Evolutionary conservation across 495 filamentous ascomycete genomes (phyloP).

Genomic region (Xylaria curta): DNA sequence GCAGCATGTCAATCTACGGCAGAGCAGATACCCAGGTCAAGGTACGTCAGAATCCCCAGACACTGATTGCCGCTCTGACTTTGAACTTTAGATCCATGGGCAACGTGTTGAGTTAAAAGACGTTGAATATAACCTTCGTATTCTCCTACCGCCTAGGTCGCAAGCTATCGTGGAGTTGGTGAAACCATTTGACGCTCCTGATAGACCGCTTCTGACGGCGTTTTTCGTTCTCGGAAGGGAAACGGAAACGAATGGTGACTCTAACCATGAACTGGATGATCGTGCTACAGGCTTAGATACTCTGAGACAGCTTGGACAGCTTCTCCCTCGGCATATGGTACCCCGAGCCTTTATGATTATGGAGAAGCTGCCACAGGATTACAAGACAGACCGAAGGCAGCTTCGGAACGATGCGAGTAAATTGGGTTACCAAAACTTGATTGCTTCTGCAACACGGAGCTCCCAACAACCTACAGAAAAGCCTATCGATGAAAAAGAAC

Average conservation of each 20-base stretch:
- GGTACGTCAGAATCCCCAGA: not conserved
- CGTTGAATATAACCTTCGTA: constrained; percentile 8
- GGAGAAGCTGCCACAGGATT: constrained; percentile 6
- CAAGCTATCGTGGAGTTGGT: constrained; percentile 2
- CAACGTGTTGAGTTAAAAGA: constrained; percentile 2
- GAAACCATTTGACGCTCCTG: not conserved
- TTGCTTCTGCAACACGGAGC: not conserved
- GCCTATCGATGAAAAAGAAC: not conserved
- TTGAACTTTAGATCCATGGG: not conserved
- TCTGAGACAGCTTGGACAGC: not conserved
- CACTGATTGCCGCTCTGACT: not conserved
- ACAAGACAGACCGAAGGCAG: not conserved
- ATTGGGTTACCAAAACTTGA: not conserved
- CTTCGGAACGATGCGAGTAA: not conserved
- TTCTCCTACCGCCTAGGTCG: not conserved
- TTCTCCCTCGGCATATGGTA: constrained; percentile 3
- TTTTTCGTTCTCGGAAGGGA: not conserved
- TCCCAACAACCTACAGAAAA: not conserved
- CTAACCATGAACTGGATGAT: not conserved
- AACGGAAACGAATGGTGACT: constrained; percentile 1
- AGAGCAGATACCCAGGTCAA: constrained; percentile 1
- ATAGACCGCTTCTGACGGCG: not conserved
- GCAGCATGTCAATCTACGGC: constrained; percentile 1
- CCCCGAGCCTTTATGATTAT: constrained; percentile 3
- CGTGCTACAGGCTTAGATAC: not conserved